phyloP scores from a whole-genome alignment of 148 eudicot species.

The Amaranthus cruentus region DNA sequence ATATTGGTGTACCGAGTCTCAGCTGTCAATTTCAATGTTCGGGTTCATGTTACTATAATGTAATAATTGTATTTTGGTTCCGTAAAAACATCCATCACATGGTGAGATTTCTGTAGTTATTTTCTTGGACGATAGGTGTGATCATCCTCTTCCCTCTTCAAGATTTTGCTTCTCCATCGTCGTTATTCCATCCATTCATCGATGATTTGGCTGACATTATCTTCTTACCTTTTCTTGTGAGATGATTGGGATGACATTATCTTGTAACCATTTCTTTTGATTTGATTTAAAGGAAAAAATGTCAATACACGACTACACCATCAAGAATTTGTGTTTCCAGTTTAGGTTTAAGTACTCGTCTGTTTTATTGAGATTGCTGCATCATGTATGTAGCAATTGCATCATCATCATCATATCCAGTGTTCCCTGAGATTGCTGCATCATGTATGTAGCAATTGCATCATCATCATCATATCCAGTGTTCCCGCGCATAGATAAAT shows the following conservation, averaged over 20 bases:
- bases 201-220: not conserved
- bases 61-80: constrained; percentile 1
- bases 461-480: no score
- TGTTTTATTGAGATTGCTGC: no score
- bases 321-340: no score
- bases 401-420: no score
- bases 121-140: not conserved
- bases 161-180: not conserved
- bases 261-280: not conserved
- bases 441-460: no score
- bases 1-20: not conserved
- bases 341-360: no score
- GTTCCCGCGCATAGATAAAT: no score
- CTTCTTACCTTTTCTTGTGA: not conserved
- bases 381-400: no score
- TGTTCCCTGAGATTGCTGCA: no score
- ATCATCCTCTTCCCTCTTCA: not conserved
- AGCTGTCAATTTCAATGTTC: not conserved
- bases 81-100: not conserved
- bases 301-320: no score
- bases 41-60: constrained; percentile 9
- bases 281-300: not conserved
- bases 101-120: not conserved
- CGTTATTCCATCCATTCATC: not conserved
- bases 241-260: not conserved